phyloP scores from a whole-genome alignment of 2,329 filamentous ascomycete genomes.

The Beauveria sp. region DNA sequence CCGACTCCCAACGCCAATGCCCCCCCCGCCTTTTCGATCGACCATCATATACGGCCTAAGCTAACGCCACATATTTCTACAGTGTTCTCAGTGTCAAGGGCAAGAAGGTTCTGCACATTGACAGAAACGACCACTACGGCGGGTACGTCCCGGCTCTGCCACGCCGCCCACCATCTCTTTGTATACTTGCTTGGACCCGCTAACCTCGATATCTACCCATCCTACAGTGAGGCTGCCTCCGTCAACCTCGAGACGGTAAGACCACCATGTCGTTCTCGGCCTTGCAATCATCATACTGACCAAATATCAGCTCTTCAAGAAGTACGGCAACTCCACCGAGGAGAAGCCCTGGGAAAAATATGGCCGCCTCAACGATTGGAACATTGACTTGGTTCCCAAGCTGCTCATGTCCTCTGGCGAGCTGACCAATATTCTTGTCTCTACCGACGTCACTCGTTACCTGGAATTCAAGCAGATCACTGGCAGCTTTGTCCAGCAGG shows the following conservation, averaged over 20 bases:
- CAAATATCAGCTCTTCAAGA: conserved; percentile 75
- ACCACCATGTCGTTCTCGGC: neutral
- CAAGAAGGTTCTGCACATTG: conserved; percentile 98
- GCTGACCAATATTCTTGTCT: conserved; percentile 96
- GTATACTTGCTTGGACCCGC: neutral
- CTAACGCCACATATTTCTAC: conserved; percentile 13
- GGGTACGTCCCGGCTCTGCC: conserved; percentile 53
- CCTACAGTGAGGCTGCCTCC: conserved; percentile 72
- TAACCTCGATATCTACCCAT: conserved; percentile 16
- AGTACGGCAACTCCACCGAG: conserved; percentile 79
- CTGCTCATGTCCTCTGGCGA: conserved; percentile 98
- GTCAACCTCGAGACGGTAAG: conserved; percentile 88
- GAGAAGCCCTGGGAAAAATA: conserved; percentile 97
- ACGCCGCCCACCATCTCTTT: neutral
- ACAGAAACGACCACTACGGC: conserved; percentile 97
- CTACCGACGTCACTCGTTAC: conserved; percentile 83
- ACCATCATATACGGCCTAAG: neutral
- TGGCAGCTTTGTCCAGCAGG: conserved; percentile 94
- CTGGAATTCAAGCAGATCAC: conserved; percentile 92
- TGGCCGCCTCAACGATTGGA: conserved; percentile 95
- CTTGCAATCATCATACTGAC: neutral
- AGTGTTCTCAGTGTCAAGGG: conserved; percentile 97
- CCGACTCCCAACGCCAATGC: conserved; percentile 8
- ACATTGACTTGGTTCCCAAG: conserved; percentile 97
- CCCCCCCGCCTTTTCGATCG: conserved; percentile 8